phyloP scores from a whole-genome alignment of 768 basidiomycete genomes.

The Fomitopsis pulvina region DNA sequence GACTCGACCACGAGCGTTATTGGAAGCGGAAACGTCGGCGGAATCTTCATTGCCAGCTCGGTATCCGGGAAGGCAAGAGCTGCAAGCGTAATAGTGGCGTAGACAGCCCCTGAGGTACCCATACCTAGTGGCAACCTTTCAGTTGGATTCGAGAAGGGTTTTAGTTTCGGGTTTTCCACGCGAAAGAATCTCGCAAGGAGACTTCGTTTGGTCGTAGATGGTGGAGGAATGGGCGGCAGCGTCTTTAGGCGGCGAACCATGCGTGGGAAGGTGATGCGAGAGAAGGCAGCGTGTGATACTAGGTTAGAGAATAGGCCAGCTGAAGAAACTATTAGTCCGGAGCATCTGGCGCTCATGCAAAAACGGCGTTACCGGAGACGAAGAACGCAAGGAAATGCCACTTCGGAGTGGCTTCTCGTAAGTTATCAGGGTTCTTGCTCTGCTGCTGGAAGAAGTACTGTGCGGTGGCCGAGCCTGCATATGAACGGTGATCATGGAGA shows the following conservation, averaged over 20 bases:
- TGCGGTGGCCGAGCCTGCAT: neutral
- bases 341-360: neutral
- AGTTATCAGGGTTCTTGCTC: slow-evolving; percentile 5
- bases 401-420: slow-evolving; percentile 58
- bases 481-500: neutral
- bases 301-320: slow-evolving; percentile 80
- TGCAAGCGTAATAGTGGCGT: slow-evolving; percentile 65
- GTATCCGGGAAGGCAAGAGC: slow-evolving; percentile 80
- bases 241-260: neutral
- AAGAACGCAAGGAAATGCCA: slow-evolving; percentile 85
- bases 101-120: slow-evolving; percentile 80
- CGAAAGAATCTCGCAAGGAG: neutral
- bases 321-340: slow-evolving; percentile 17
- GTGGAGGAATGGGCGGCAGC: neutral
- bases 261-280: slow-evolving; percentile 66
- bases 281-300: slow-evolving; percentile 63
- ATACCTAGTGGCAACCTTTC: neutral
- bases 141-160: neutral
- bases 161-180: neutral
- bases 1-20: slow-evolving; percentile 72
- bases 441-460: neutral
- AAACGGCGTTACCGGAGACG: slow-evolving; percentile 62
- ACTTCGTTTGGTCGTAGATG: neutral
- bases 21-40: slow-evolving; percentile 51
- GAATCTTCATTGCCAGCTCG: slow-evolving; percentile 68